Percentiles rank a stretch among this genome's conserved stretches.
Conservation (phyloP, 371 early-diverging fungal genomes). For the Mucor piriformis region DNA sequence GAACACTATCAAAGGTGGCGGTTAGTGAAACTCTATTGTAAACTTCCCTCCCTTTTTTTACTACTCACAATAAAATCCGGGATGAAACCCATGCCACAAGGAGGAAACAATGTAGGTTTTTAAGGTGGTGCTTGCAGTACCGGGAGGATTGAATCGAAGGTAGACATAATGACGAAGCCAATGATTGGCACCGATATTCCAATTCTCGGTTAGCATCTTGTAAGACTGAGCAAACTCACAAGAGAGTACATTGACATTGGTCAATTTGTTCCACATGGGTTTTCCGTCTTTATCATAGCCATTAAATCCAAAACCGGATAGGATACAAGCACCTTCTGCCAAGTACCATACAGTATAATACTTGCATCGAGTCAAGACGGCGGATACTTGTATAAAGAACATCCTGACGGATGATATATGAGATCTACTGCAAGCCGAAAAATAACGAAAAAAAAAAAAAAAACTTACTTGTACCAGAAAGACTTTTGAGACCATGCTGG, state of each 20-base stretch:
- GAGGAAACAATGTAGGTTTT: slow-evolving; percentile 83
- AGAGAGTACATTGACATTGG: slow-evolving; percentile 71
- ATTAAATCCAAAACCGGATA: slow-evolving; percentile 85
- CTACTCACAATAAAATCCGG: slow-evolving; percentile 79
- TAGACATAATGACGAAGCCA: slow-evolving; percentile 91
- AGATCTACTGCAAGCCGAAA: too few species aligned
- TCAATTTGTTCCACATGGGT: slow-evolving; percentile 56
- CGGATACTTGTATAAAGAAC: slow-evolving; percentile 65
- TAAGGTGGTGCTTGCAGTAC: slow-evolving; percentile 53
- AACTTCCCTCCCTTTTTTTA: too few species aligned
- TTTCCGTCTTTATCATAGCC: slow-evolving; percentile 65
- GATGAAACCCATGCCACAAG: slow-evolving; percentile 95
- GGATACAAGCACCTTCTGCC: slow-evolving; percentile 83
- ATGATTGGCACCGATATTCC: slow-evolving; percentile 88
- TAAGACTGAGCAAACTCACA: slow-evolving; percentile 77
- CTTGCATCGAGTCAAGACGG: slow-evolving; percentile 72
- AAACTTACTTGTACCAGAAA: slow-evolving; percentile 38
- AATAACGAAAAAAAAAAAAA: too few species aligned
- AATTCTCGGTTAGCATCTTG: slow-evolving; percentile 71
- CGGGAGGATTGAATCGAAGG: slow-evolving; percentile 64
- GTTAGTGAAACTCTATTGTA: too few species aligned
- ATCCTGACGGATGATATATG: too few species aligned
- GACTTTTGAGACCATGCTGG: slow-evolving; percentile 20
- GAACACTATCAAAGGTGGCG: slow-evolving; percentile 25
- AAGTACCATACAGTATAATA: slow-evolving; percentile 89